Evolutionary conservation across 345 rosid species (phyloP).

Genomic region (Citrus trifoliata): DNA sequence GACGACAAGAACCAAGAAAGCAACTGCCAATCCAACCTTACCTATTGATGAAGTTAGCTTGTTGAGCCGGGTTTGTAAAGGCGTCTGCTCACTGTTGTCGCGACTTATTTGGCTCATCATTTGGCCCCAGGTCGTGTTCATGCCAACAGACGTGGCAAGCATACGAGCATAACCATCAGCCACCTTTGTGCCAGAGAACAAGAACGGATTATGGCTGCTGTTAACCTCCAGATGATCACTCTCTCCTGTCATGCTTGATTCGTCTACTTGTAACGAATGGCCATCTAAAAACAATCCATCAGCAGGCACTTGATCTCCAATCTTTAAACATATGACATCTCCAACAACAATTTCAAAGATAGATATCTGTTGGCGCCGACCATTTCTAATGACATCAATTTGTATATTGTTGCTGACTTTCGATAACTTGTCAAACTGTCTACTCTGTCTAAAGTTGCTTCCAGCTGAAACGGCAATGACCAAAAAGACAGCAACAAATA

Average conservation of each 20-base stretch:
- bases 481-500: conserved; percentile 51
- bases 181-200: conserved; percentile 60
- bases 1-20: conserved; percentile 60
- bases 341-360: conserved; percentile 68
- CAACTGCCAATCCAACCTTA: conserved; percentile 59
- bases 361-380: conserved; percentile 42
- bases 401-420: conserved; percentile 49
- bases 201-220: conserved; percentile 37
- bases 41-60: conserved; percentile 65
- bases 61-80: conserved; percentile 60
- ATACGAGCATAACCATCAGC: conserved; percentile 55
- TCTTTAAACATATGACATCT: conserved; percentile 51
- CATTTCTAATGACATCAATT: conserved; percentile 47
- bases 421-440: conserved; percentile 51
- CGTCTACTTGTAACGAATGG: conserved; percentile 49
- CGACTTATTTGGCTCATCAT: conserved; percentile 62
- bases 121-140: conserved; percentile 73
- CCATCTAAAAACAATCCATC: conserved; percentile 59
- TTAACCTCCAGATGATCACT: conserved; percentile 43
- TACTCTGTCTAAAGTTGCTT: conserved; percentile 49
- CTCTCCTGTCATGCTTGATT: conserved; percentile 71
- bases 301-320: conserved; percentile 69
- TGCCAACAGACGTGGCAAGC: conserved; percentile 68
- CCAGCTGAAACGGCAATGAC: conserved; percentile 50
- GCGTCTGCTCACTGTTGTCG: conserved; percentile 51